phyloP scores from a whole-genome alignment of 2,329 filamentous ascomycete genomes.

The Neofusicoccum ribis region DNA sequence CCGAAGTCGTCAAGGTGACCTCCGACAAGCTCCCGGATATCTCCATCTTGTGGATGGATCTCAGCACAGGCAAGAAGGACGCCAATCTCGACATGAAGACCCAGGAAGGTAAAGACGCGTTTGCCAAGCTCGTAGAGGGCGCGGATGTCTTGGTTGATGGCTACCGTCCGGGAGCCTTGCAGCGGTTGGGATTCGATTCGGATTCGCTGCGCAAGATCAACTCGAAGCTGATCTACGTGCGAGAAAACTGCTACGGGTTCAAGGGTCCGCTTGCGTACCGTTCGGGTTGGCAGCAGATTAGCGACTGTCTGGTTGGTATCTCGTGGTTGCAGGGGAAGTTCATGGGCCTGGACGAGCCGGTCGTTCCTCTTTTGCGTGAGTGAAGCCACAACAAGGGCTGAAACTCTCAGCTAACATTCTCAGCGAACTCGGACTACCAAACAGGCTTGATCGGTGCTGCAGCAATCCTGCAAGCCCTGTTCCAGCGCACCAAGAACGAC shows the following conservation, averaged over 20 bases:
- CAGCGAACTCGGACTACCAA: constrained; percentile 25
- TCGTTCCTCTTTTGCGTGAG: constrained; percentile 18
- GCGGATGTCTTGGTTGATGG: constrained; percentile 55
- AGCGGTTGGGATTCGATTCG: constrained; percentile 48
- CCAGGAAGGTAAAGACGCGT: constrained; percentile 39
- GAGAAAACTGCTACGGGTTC: constrained; percentile 58
- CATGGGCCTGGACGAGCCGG: constrained; percentile 14
- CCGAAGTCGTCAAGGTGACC: constrained; percentile 49
- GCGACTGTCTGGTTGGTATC: constrained; percentile 21
- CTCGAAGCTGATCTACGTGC: constrained; percentile 41
- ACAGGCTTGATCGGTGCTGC: constrained; percentile 46
- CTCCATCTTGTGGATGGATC: constrained; percentile 44
- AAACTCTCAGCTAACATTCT: neutral
- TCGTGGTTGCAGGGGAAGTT: constrained; percentile 17
- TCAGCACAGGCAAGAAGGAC: constrained; percentile 55
- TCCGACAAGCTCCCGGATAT: constrained; percentile 43
- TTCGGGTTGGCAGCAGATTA: constrained; percentile 57
- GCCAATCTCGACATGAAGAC: constrained; percentile 45
- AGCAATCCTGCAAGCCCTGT: constrained; percentile 45
- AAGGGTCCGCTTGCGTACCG: constrained; percentile 49
- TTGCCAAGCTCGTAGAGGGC: constrained; percentile 45
- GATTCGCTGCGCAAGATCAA: constrained; percentile 45
- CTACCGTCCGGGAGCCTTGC: constrained; percentile 51
- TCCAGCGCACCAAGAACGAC: constrained; percentile 30
- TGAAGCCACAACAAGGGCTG: neutral